phyloP scores from a whole-genome alignment of 768 basidiomycete genomes.

The Phylloporus arenicola region DNA sequence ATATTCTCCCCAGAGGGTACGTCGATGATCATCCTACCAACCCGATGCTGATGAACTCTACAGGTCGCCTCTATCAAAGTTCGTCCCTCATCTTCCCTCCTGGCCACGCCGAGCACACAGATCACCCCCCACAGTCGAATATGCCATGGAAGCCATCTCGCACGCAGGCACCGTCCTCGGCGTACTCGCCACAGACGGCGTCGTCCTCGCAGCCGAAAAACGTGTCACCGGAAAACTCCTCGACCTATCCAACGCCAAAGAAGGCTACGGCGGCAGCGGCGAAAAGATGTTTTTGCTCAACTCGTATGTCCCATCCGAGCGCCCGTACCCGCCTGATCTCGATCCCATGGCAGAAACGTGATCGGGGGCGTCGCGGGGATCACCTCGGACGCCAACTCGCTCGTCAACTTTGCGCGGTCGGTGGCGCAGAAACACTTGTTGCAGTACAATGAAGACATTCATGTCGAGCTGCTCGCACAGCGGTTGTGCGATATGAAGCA shows the following conservation, averaged over 20 bases:
- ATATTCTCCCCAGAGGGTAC: slow-evolving; percentile 98
- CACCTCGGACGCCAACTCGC: slow-evolving; percentile 95
- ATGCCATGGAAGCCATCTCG: slow-evolving; percentile 99
- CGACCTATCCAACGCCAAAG: slow-evolving; percentile 81
- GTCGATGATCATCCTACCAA: slow-evolving; percentile 14
- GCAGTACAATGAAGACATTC: slow-evolving; percentile 94
- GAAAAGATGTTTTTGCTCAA: slow-evolving; percentile 98
- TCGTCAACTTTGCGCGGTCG: slow-evolving; percentile 89
- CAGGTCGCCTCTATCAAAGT: slow-evolving; percentile 97
- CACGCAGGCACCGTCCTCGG: slow-evolving; percentile 93
- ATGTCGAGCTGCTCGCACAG: slow-evolving; percentile 93
- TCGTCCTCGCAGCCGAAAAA: slow-evolving; percentile 92
- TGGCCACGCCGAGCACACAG: slow-evolving; percentile 1
- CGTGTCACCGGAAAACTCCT: slow-evolving; percentile 97
- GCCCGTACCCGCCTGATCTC: not conserved
- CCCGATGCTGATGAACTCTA: slow-evolving; percentile 5
- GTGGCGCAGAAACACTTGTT: slow-evolving; percentile 88
- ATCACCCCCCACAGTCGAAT: slow-evolving; percentile 66
- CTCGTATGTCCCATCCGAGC: slow-evolving; percentile 46
- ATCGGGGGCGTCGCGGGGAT: slow-evolving; percentile 93
- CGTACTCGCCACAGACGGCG: slow-evolving; percentile 84
- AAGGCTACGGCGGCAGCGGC: slow-evolving; percentile 90
- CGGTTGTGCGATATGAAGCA: slow-evolving; percentile 96
- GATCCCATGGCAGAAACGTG: slow-evolving; percentile 62
- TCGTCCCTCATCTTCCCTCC: slow-evolving; percentile 24